Percentiles rank a stretch among this genome's conserved stretches.
Conservation (phyloP, 2,329 filamentous ascomycete species). For the Botrytis fabae region DNA sequence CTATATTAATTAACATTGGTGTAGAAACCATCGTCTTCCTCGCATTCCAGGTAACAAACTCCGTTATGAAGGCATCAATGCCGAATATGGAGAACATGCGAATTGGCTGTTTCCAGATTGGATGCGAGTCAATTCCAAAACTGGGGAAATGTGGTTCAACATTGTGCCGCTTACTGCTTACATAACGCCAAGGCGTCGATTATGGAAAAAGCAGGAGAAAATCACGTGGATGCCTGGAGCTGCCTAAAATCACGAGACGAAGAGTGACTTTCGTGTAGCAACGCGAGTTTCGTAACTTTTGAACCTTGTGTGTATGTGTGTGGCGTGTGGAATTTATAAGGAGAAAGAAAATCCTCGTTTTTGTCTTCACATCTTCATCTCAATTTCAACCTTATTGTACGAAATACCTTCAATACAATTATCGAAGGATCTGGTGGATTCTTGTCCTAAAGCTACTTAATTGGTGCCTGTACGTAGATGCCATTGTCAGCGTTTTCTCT, state of each 20-base stretch:
- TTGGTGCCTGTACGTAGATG: neutral
- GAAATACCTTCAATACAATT: neutral
- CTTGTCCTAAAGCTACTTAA: neutral
- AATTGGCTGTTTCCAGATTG: too few species aligned
- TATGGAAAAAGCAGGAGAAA: neutral
- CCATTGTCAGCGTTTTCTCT: neutral
- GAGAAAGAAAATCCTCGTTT: neutral
- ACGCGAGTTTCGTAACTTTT: neutral
- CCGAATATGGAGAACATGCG: neutral
- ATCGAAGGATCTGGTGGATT: neutral
- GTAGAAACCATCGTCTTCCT: neutral
- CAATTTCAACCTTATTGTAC: neutral
- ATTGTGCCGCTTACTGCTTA: neutral
- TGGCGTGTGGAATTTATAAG: neutral
- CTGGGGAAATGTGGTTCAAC: neutral
- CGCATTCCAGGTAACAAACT: neutral
- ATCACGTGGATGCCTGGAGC: constrained; percentile 8
- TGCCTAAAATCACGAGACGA: constrained; percentile 17
- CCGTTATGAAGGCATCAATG: neutral
- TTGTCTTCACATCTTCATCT: neutral
- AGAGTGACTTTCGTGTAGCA: constrained; percentile 2
- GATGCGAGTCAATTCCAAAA: neutral
- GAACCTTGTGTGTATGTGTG: neutral
- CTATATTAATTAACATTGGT: neutral
- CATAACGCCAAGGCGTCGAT: neutral